Evolutionary conservation across 441 rosid species (phyloP), one percentile per base, ranked within the genome.

Genomic region (Syzygium syzygioides): DNA sequence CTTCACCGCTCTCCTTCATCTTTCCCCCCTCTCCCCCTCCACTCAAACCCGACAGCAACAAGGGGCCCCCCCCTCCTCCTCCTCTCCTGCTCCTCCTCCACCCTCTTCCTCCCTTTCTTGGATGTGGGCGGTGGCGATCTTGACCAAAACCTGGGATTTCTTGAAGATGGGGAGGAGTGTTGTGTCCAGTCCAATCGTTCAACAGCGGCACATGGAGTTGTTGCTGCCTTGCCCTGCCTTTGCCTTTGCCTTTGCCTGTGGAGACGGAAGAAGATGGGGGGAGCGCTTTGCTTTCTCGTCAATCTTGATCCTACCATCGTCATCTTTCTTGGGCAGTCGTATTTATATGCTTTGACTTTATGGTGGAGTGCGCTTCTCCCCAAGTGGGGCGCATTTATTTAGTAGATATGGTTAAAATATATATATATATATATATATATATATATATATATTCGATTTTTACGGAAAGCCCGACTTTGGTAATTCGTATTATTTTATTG

Each of bases 1-100:
- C 98, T 86, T 95, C 98, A 32, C 93, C 90, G 85, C 87, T 90
- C 86, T 97, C 99, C 94, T 95, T 95, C 98, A 95, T 96, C 85
- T 54, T 88, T n/a, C 76, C 83, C 79, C 83, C 64, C 41, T n/a
- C 34, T 30, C 48, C 32, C n/a, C 14, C 62, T 6, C 54, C 15
- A 14, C 54, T 53, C 54, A 13, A 53, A 53, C 54, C 54, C 54
- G 14, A 13, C 54, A 53, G 3, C 14, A 53, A 53, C 54, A 53
- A 14, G 54, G 15, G 15, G 5, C 64, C 64, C n/a, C 64, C 30
- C 30, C 3, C 30, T 11, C 64, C 64, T 28, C 14, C 66, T 13
- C 68, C 32, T 32, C 14, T n/a, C 85, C 30, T 18, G 30, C 53
- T 80, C 55, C 54, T 45, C 54, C 55, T 14, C 13, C 45, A 41